phyloP scores from a whole-genome alignment of 2,329 filamentous ascomycete species.

The Cordyceps farinosa region DNA sequence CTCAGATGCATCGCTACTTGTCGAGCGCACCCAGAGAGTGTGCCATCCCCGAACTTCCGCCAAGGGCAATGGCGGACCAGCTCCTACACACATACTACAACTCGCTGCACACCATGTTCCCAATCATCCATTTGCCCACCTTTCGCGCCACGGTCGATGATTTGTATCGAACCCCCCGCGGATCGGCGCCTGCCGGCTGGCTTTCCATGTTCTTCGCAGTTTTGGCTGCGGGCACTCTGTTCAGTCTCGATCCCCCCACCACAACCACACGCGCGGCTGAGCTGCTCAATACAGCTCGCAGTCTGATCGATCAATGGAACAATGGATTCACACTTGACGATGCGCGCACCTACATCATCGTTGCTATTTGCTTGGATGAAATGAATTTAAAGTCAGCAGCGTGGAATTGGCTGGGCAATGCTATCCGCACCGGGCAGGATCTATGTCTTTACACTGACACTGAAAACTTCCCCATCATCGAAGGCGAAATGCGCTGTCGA shows the following conservation, averaged over 20 bases:
- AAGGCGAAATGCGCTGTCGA: constrained; percentile 79
- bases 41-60: constrained; percentile 63
- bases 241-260: constrained; percentile 53
- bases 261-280: constrained; percentile 53
- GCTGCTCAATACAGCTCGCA: constrained; percentile 68
- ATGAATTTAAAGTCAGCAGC: constrained; percentile 81
- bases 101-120: constrained; percentile 75
- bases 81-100: constrained; percentile 73
- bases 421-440: constrained; percentile 78
- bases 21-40: constrained; percentile 48
- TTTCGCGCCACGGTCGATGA: constrained; percentile 74
- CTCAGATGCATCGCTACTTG: constrained; percentile 60
- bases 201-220: constrained; percentile 78
- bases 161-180: constrained; percentile 66
- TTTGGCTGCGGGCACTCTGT: constrained; percentile 77
- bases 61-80: constrained; percentile 65
- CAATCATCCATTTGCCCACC: constrained; percentile 82
- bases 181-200: constrained; percentile 63
- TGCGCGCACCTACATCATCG: constrained; percentile 67
- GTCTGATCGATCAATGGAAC: constrained; percentile 74
- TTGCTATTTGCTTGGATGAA: constrained; percentile 78
- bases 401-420: constrained; percentile 79
- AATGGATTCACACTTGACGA: constrained; percentile 75
- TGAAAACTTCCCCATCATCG: constrained; percentile 68
- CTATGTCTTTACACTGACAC: constrained; percentile 75